Percentiles rank a stretch among this genome's conserved stretches.
These are phyloP conservation scores for Penicillium sp. DNA, from an alignment of 2,329 filamentous ascomycete genomes.

Conservation along the genomic window DNA sequence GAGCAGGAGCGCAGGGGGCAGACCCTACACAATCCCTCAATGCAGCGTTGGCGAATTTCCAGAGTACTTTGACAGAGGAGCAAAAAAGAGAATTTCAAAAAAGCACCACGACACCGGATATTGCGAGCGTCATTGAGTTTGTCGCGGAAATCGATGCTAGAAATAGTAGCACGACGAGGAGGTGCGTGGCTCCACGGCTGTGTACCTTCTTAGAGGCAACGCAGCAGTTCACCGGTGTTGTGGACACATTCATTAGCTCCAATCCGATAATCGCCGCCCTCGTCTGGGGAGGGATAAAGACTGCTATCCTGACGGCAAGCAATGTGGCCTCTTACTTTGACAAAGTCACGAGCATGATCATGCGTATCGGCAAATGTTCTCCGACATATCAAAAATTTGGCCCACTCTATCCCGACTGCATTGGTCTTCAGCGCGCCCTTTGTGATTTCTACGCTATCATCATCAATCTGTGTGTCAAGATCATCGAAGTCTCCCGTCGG, in stretches of 20 bases:
- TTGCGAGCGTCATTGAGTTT: slow-evolving; percentile 7
- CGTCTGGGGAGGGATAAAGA: slow-evolving; percentile 6
- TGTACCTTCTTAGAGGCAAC: slow-evolving; percentile 21
- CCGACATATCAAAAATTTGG: slow-evolving; percentile 22
- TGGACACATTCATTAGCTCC: slow-evolving; percentile 24
- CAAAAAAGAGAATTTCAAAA: neutral
- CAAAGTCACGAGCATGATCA: slow-evolving; percentile 13
- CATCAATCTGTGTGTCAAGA: neutral
- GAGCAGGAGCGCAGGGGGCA: neutral
- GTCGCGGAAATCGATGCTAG: slow-evolving; percentile 19
- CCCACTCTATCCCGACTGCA: slow-evolving; percentile 13
- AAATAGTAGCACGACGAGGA: slow-evolving; percentile 10
- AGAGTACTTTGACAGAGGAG: neutral
- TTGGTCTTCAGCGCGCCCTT: neutral
- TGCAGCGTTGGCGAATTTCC: neutral
- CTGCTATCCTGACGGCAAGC: slow-evolving; percentile 3
- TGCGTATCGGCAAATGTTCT: slow-evolving; percentile 20
- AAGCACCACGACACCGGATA: neutral
- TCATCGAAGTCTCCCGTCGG: neutral
- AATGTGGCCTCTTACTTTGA: slow-evolving; percentile 11
- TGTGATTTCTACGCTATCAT: neutral
- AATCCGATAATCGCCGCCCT: slow-evolving; percentile 11
- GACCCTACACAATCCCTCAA: neutral
- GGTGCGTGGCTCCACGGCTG: slow-evolving; percentile 21
- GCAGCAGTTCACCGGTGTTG: slow-evolving; percentile 21